phyloP scores from a whole-genome alignment of 1,284 basidiomycete species.

The Puccinia triticina region DNA sequence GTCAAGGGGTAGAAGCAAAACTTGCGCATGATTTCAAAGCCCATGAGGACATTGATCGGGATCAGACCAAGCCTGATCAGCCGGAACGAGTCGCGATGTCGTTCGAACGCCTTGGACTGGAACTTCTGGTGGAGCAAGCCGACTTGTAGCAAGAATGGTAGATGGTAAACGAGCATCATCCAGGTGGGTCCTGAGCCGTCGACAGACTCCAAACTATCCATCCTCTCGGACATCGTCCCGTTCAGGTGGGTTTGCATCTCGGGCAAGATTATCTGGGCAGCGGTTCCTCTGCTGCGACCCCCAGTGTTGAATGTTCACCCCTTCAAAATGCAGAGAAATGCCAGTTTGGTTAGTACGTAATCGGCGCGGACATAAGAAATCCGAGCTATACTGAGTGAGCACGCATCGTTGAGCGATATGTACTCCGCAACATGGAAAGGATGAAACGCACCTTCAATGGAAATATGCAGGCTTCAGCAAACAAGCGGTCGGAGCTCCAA shows the following conservation, averaged over 20 bases:
- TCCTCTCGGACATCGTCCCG: not conserved
- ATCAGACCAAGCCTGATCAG: not conserved
- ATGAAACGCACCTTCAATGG: too few relatives aligned
- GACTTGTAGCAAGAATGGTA: conserved; percentile 12
- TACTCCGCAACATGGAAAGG: too few relatives aligned
- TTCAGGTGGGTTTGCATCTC: not conserved
- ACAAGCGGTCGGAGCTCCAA: too few relatives aligned
- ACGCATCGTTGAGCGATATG: too few relatives aligned
- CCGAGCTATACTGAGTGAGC: too few relatives aligned
- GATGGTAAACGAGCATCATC: conserved; percentile 1
- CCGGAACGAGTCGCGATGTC: conserved; percentile 1
- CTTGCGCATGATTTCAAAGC: conserved; percentile 29
- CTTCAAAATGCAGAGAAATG: too few relatives aligned
- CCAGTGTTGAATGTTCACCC: too few relatives aligned
- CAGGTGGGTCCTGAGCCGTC: not conserved
- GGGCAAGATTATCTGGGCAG: not conserved
- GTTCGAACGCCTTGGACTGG: not conserved
- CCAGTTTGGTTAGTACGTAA: too few relatives aligned
- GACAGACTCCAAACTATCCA: not conserved
- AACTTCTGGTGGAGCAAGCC: conserved; percentile 26
- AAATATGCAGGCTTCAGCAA: too few relatives aligned
- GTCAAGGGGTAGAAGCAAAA: conserved; percentile 27
- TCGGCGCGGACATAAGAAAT: too few relatives aligned
- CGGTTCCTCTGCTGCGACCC: too few relatives aligned
- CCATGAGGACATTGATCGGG: conserved; percentile 28